Evolutionary conservation across 495 filamentous ascomycete genomes (phyloP).

Genomic region (Umbilicaria muhlenbergii): DNA sequence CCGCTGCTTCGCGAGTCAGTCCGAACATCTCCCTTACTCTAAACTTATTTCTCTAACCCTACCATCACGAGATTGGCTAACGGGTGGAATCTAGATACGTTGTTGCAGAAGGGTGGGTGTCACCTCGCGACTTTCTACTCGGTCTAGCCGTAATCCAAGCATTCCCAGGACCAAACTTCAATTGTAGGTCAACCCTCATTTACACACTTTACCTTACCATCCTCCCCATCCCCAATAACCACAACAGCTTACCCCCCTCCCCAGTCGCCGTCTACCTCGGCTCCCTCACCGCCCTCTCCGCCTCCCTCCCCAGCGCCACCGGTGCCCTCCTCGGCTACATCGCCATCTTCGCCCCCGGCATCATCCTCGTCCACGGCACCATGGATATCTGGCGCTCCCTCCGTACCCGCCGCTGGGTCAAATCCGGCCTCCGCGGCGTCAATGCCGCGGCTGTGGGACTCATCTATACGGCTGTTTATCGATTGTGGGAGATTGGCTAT

Average conservation of each 20-base stretch:
- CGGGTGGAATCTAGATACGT: conserved; percentile 28
- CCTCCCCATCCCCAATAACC: neutral
- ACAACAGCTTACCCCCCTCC: neutral
- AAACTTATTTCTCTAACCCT: no score
- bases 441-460: conserved; percentile 54
- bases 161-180: conserved; percentile 65
- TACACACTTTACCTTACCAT: no score
- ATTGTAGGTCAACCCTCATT: conserved; percentile 20
- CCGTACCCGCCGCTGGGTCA: conserved; percentile 30
- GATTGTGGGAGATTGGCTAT: conserved; percentile 53
- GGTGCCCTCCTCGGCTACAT: conserved; percentile 42
- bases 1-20: conserved; percentile 39
- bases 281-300: conserved; percentile 23
- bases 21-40: neutral
- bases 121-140: conserved; percentile 51
- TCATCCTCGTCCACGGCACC: conserved; percentile 38
- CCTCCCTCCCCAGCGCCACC: conserved; percentile 1
- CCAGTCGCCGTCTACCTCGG: conserved; percentile 48
- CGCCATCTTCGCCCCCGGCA: conserved; percentile 49
- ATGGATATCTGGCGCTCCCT: conserved; percentile 46
- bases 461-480: conserved; percentile 58
- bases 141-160: conserved; percentile 58
- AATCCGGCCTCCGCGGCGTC: conserved; percentile 38
- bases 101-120: conserved; percentile 52
- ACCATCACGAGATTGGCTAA: neutral